These are phyloP conservation scores for Ochetophila trinervis DNA, from an alignment of 306 rosid species.

Conservation along the genomic window DNA sequence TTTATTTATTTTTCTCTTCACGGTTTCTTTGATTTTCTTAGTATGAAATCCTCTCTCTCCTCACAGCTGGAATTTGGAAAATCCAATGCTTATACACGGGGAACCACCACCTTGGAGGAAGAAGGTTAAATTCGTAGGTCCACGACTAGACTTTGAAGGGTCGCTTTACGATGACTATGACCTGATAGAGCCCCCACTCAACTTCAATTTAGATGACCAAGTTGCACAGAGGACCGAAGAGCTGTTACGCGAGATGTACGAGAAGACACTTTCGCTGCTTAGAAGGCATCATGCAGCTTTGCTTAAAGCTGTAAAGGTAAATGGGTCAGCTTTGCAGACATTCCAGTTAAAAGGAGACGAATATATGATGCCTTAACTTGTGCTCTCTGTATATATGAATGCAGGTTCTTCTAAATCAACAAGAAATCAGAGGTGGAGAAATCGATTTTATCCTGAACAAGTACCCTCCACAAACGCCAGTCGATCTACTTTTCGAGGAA, in stretches of 20 bases:
- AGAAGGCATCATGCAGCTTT: slow-evolving; percentile 79
- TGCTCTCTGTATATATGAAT: slow-evolving; percentile 13
- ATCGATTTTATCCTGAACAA: slow-evolving; percentile 62
- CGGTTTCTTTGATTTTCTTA: slow-evolving; percentile 16
- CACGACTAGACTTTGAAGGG: slow-evolving; percentile 93
- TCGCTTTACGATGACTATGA: slow-evolving; percentile 75
- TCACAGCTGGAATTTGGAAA: slow-evolving; percentile 95
- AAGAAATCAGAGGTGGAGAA: slow-evolving; percentile 78
- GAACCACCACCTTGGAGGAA: slow-evolving; percentile 95
- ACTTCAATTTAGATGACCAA: slow-evolving; percentile 80
- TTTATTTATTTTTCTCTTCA: slow-evolving; percentile 1
- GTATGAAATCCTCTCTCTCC: slow-evolving; percentile 17
- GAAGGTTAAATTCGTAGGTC: slow-evolving; percentile 72
- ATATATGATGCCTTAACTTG: not conserved
- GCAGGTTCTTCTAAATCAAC: slow-evolving; percentile 77
- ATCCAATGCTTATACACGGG: slow-evolving; percentile 89
- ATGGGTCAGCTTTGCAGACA: not conserved
- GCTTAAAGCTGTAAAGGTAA: slow-evolving; percentile 83
- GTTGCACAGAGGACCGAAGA: slow-evolving; percentile 74
- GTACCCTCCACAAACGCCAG: slow-evolving; percentile 84
- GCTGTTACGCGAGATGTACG: slow-evolving; percentile 60
- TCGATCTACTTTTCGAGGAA: slow-evolving; percentile 62
- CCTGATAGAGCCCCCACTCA: slow-evolving; percentile 71
- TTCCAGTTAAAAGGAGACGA: too few relatives aligned
- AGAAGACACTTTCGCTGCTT: slow-evolving; percentile 64